phyloP scores from a whole-genome alignment of 108 stramenopile species.

The Licmophora abbreviata region DNA sequence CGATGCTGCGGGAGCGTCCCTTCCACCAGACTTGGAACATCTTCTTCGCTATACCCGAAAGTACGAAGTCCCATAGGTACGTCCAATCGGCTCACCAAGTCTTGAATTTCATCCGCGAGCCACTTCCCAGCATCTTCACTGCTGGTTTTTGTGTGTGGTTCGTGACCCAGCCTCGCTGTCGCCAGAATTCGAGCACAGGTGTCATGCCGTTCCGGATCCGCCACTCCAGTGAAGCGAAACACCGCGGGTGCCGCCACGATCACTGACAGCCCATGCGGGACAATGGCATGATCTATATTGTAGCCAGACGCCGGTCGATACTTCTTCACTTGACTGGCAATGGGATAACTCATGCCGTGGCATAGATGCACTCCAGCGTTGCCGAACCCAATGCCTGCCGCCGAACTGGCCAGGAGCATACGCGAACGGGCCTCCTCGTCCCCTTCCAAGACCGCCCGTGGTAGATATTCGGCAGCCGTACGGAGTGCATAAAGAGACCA shows the following conservation, averaged over 20 bases:
- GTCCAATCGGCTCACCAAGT: conserved; percentile 23
- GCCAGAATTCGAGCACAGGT: conserved; percentile 33
- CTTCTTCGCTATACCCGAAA: conserved; percentile 27
- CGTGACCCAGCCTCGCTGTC: conserved; percentile 8
- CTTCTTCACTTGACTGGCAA: conserved; percentile 31
- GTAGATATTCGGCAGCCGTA: conserved; percentile 28
- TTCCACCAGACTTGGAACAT: conserved; percentile 32
- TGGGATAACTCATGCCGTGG: conserved; percentile 48
- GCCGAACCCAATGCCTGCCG: conserved; percentile 53
- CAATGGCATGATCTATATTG: conserved; percentile 20
- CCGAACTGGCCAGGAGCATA: conserved; percentile 45
- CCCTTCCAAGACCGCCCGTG: conserved; percentile 17
- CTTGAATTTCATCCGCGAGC: conserved; percentile 33
- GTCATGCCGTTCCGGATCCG: conserved; percentile 35
- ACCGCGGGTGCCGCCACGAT: conserved; percentile 37
- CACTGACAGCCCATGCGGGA: conserved; percentile 29
- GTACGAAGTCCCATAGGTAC: conserved; percentile 30
- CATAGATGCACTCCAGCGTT: conserved; percentile 54
- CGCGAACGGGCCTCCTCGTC: conserved; percentile 41
- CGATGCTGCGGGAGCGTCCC: conserved; percentile 48
- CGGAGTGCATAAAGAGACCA: conserved; percentile 35
- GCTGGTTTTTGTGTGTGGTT: conserved; percentile 1
- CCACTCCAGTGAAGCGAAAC: conserved; percentile 34
- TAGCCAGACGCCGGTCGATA: conserved; percentile 21
- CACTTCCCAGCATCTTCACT: conserved; percentile 22